phyloP scores from a whole-genome alignment of 2,329 filamentous ascomycete species.

The Microcyclosporella mali region DNA sequence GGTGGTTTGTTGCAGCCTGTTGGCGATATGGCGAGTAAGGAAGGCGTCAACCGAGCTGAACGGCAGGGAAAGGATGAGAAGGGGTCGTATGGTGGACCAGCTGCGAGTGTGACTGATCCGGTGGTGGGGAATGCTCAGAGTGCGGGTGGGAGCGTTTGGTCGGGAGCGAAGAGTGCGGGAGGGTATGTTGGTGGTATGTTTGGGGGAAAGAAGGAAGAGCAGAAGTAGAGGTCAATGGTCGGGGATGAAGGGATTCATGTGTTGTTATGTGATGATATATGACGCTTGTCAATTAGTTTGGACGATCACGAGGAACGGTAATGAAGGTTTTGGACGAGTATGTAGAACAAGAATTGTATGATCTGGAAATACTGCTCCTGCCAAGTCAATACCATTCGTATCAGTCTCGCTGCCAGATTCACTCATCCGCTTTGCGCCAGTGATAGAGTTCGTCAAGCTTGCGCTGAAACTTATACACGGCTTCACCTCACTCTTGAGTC shows the following conservation, averaged over 20 bases:
- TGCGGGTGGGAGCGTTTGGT: slow-evolving; percentile 24
- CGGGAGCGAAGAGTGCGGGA: slow-evolving; percentile 30
- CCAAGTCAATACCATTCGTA: too few species aligned
- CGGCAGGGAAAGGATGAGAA: slow-evolving; percentile 57
- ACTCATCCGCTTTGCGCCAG: too few species aligned
- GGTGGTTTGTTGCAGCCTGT: slow-evolving; percentile 60
- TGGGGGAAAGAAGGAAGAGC: slow-evolving; percentile 27
- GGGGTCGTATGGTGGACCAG: slow-evolving; percentile 44
- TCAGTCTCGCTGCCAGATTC: too few species aligned
- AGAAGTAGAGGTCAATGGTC: too few species aligned
- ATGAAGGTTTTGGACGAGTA: too few species aligned
- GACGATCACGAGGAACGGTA: too few species aligned
- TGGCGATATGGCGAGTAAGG: slow-evolving; percentile 56
- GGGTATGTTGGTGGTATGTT: slow-evolving; percentile 30
- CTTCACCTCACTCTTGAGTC: too few species aligned
- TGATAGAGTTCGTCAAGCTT: too few species aligned
- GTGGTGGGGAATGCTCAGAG: slow-evolving; percentile 26
- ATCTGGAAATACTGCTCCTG: too few species aligned
- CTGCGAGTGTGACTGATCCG: slow-evolving; percentile 32
- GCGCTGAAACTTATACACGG: too few species aligned
- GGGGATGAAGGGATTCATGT: background rate
- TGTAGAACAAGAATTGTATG: too few species aligned
- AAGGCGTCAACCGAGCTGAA: slow-evolving; percentile 61
- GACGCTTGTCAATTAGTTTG: background rate
- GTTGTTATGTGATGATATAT: background rate